Evolutionary conservation across 2,329 filamentous ascomycete genomes (phyloP).

Genomic region (Pseudogymnoascus sp.): DNA sequence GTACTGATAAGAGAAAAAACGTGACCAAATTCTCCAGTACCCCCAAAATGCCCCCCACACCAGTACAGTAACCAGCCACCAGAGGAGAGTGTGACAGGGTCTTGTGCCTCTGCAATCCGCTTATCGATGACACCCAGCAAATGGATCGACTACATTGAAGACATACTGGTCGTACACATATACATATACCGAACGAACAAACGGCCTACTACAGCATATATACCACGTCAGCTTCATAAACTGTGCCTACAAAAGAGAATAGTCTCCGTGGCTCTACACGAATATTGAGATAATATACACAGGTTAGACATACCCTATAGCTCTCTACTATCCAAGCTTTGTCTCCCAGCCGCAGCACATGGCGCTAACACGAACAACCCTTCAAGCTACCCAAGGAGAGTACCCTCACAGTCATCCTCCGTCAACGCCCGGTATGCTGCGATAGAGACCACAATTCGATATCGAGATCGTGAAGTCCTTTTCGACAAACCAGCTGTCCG

Average conservation of each 20-base stretch:
- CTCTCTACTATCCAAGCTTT: neutral
- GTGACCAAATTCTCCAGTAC: neutral
- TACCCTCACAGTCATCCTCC: neutral
- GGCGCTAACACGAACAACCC: constrained; percentile 1
- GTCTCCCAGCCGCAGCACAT: neutral
- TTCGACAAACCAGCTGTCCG: neutral
- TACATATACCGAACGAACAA: neutral
- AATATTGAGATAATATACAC: neutral
- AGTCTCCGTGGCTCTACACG: neutral
- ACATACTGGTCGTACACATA: neutral
- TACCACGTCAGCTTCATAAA: neutral
- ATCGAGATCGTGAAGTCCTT: neutral
- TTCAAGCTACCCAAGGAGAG: neutral
- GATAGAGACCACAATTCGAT: neutral
- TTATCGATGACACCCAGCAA: constrained; percentile 7
- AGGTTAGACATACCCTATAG: neutral
- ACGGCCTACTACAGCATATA: neutral
- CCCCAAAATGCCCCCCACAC: neutral
- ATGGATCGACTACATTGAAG: neutral
- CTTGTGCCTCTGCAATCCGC: neutral
- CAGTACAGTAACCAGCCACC: neutral
- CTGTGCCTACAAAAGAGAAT: neutral
- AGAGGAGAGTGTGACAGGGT: neutral
- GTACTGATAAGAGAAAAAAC: constrained; percentile 4
- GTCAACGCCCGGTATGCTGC: constrained; percentile 4